Conservation (phyloP, 2,329 filamentous ascomycete genomes). For the Aspergillus sp. region DNA sequence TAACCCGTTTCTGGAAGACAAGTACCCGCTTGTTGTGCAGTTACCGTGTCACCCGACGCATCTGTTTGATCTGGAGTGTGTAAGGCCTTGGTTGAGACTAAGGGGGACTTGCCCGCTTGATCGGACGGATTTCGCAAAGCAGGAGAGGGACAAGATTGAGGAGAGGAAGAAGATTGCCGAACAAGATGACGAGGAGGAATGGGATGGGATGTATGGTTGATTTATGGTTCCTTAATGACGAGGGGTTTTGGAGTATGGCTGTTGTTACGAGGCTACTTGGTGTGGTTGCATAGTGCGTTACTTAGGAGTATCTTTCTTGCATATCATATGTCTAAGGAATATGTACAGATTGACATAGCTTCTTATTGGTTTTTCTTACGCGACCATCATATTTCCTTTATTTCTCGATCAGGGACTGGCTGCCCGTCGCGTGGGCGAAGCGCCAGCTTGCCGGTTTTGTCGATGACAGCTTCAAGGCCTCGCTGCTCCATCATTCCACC, state of each 20-base stretch:
- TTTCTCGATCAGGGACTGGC: neutral
- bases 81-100: slow-evolving; percentile 63
- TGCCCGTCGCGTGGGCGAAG: slow-evolving; percentile 36
- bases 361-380: neutral
- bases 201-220: slow-evolving; percentile 50
- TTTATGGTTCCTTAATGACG: neutral
- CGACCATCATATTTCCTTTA: neutral
- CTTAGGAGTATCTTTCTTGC: neutral
- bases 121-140: slow-evolving; percentile 58
- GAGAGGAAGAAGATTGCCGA: slow-evolving; percentile 46
- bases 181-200: slow-evolving; percentile 47
- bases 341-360: neutral
- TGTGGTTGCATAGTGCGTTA: neutral
- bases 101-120: slow-evolving; percentile 65
- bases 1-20: slow-evolving; percentile 61
- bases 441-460: slow-evolving; percentile 43
- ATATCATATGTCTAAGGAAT: neutral
- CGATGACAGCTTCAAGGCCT: slow-evolving; percentile 45
- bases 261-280: neutral
- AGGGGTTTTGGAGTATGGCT: neutral
- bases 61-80: slow-evolving; percentile 65
- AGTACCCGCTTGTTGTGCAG: slow-evolving; percentile 63
- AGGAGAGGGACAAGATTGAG: slow-evolving; percentile 51
- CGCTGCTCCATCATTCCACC: slow-evolving; percentile 41
- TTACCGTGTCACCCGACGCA: slow-evolving; percentile 63